Percentiles rank a stretch among this genome's conserved stretches.
Conservation (phyloP, 257 asterid genomes). For the Leptodermis oblonga region DNA sequence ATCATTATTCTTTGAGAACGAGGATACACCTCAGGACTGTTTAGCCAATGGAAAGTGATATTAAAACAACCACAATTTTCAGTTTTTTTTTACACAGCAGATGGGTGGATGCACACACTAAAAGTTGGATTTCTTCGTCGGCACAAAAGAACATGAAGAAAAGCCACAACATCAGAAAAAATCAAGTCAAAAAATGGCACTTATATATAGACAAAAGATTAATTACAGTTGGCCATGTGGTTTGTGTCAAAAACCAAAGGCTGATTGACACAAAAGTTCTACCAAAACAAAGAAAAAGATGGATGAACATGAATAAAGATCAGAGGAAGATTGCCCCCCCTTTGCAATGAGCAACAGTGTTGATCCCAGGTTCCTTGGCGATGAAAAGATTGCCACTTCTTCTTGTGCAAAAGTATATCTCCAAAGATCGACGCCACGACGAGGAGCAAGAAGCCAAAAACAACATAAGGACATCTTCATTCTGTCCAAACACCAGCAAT, state of each 20-base stretch:
- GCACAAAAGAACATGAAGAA: background rate
- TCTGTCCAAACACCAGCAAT: conserved; percentile 12
- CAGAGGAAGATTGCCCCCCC: conserved; percentile 3
- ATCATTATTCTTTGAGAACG: no score
- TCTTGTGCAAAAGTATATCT: background rate
- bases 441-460: background rate
- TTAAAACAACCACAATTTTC: no score
- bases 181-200: conserved; percentile 25
- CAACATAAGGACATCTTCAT: background rate
- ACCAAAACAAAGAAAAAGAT: background rate
- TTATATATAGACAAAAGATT: conserved; percentile 45
- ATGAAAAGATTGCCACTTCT: background rate
- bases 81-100: no score
- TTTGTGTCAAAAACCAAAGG: conserved; percentile 17
- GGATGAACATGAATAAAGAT: background rate
- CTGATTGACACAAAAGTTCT: conserved; percentile 13
- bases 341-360: background rate
- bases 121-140: background rate
- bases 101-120: no score
- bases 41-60: no score
- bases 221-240: conserved; percentile 52
- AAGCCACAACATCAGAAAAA: background rate
- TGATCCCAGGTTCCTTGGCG: background rate
- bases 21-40: no score
- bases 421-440: conserved; percentile 2